A percentile compares a stretch with the other conserved stretches of the same genome.
Conservation (phyloP, 176 grass and related monocot species). For the Olyra latifolia region DNA sequence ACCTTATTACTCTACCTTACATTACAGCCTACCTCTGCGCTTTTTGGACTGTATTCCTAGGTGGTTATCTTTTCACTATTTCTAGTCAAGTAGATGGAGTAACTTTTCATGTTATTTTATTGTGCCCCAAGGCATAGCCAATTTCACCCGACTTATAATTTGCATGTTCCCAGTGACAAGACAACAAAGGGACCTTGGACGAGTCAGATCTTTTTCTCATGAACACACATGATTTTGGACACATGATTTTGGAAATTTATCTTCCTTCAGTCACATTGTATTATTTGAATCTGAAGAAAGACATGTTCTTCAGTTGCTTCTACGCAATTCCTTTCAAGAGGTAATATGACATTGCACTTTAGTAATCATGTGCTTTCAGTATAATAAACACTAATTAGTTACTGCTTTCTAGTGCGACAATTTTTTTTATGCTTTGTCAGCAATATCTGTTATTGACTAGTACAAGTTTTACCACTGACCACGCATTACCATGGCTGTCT, state of each 20-base stretch:
- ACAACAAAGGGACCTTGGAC: slow-evolving; percentile 54
- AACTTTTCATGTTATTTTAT: slow-evolving; percentile 12
- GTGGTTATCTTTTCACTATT: slow-evolving; percentile 36
- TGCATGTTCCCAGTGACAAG: slow-evolving; percentile 44
- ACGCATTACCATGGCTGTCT: background rate
- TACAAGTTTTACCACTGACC: background rate
- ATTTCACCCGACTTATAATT: slow-evolving; percentile 19
- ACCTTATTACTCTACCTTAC: slow-evolving; percentile 94
- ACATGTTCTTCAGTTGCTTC: slow-evolving; percentile 49
- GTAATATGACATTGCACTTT: slow-evolving; percentile 28
- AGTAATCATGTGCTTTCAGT: slow-evolving; percentile 3
- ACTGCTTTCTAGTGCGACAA: background rate
- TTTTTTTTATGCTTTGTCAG: background rate
- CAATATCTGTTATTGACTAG: background rate
- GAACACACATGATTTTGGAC: slow-evolving; percentile 72
- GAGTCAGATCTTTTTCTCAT: slow-evolving; percentile 83
- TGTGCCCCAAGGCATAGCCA: background rate
- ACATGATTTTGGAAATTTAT: slow-evolving; percentile 53
- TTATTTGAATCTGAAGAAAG: slow-evolving; percentile 84
- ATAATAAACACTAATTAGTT: background rate
- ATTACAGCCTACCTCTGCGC: slow-evolving; percentile 75
- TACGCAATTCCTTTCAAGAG: slow-evolving; percentile 61
- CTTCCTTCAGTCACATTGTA: slow-evolving; percentile 79
- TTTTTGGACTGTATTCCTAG: slow-evolving; percentile 96
- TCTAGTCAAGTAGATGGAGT: slow-evolving; percentile 1